These are phyloP conservation scores for Solanum peruvianum DNA, from an alignment of 257 asterid species.

Conservation along the genomic window DNA sequence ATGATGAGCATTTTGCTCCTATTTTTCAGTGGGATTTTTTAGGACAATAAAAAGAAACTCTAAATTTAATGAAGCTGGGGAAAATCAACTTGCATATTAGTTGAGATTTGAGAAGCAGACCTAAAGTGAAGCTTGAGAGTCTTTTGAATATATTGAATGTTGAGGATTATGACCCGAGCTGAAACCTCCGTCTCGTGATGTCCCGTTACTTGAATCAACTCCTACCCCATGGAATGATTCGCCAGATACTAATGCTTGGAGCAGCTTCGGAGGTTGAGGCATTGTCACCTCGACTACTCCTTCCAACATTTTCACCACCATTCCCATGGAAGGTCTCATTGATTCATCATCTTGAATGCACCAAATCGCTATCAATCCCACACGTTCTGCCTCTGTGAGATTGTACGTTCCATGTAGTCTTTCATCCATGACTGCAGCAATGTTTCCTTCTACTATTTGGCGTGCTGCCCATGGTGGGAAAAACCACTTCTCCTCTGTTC, in stretches of 20 bases:
- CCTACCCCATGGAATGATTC: slow-evolving; percentile 61
- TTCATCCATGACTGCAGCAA: slow-evolving; percentile 39
- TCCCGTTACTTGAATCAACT: slow-evolving; percentile 21
- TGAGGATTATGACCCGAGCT: slow-evolving; percentile 17
- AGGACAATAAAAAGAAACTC: not conserved
- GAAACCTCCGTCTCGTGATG: slow-evolving; percentile 10
- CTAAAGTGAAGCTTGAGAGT: slow-evolving; percentile 13
- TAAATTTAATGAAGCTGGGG: not conserved
- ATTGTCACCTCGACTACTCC: slow-evolving; percentile 59
- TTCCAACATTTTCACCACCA: slow-evolving; percentile 82
- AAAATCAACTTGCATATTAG: not conserved
- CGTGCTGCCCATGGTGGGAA: slow-evolving; percentile 74
- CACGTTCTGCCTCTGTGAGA: slow-evolving; percentile 34
- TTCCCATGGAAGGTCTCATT: slow-evolving; percentile 66
- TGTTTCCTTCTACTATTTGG: slow-evolving; percentile 44
- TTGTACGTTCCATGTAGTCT: slow-evolving; percentile 35
- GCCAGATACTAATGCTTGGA: slow-evolving; percentile 78
- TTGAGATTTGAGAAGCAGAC: slow-evolving; percentile 4
- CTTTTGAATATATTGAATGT: slow-evolving; percentile 19
- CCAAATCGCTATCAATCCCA: slow-evolving; percentile 62
- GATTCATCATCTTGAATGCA: slow-evolving; percentile 78
- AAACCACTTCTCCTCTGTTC: slow-evolving; percentile 49
- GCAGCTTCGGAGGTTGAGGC: slow-evolving; percentile 70
- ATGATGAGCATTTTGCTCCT: not conserved
- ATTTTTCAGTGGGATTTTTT: not conserved